These are phyloP conservation scores for Malania oleifera DNA, from an alignment of 164 flowering plant genomes.

Conservation along the genomic window DNA sequence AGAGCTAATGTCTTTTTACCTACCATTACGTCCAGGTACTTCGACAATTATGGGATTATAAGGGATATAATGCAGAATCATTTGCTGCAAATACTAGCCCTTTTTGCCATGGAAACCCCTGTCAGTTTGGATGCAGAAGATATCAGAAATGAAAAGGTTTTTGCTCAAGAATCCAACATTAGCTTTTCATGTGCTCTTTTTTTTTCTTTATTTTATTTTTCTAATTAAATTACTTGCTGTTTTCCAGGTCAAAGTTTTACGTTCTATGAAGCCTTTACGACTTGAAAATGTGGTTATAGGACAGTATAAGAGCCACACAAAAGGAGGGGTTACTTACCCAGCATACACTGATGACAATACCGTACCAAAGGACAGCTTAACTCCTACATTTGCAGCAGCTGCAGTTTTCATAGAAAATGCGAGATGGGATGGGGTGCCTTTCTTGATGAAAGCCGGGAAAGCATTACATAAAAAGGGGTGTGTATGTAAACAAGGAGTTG, in stretches of 20 bases:
- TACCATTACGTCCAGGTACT: slow-evolving; percentile 46
- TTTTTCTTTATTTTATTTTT: neutral
- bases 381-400: slow-evolving; percentile 97
- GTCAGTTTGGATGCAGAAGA: slow-evolving; percentile 95
- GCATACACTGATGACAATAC: slow-evolving; percentile 87
- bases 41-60: slow-evolving; percentile 84
- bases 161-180: neutral
- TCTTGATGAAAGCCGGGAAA: slow-evolving; percentile 96
- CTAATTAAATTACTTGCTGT: slow-evolving; percentile 5
- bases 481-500: neutral
- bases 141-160: slow-evolving; percentile 90
- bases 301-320: slow-evolving; percentile 84
- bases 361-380: slow-evolving; percentile 70
- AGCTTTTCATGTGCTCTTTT: neutral
- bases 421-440: slow-evolving; percentile 98
- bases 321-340: slow-evolving; percentile 69
- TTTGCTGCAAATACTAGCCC: slow-evolving; percentile 84
- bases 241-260: slow-evolving; percentile 79
- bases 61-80: slow-evolving; percentile 98
- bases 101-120: slow-evolving; percentile 99
- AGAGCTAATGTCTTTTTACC: slow-evolving; percentile 7
- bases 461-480: slow-evolving; percentile 79
- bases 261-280: slow-evolving; percentile 75
- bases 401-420: slow-evolving; percentile 93
- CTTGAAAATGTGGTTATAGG: slow-evolving; percentile 80